Base-by-base conservation (phyloP, 2,329 filamentous ascomycete species). In the Ophiosphaerella korrae region DNA sequence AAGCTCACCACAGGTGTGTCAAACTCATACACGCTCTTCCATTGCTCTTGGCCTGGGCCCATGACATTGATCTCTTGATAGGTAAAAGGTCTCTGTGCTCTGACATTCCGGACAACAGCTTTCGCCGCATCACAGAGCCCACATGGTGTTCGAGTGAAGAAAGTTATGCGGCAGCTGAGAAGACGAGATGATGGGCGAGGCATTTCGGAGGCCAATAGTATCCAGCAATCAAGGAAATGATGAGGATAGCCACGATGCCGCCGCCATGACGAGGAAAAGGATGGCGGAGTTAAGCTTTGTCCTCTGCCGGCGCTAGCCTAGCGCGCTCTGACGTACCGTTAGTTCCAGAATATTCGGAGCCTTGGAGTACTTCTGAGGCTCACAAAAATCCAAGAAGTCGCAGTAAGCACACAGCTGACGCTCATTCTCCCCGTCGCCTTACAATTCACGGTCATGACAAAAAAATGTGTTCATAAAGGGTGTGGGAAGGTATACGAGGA, bases 391-490 rank as follows among this genome's bases (percentile, higher is more conserved):
- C 39, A 45, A 52, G 38, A 47, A 38, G 49, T 49, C 46, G 37
- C 53, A 52, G 43, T 56, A 43, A 39, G 43, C 35, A 40, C 48
- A 41, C 35, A 42, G 16, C 13, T 26, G 41, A 34, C 57, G 37
- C 29, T 57, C 39, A 23, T 42, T 53, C 33, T 23, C 24, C 33
- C 8, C 7, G 3, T 9, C 26, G 1, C 7, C 6, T 37, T 8
- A 34, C 37, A 39, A 18, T 33, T 24, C 31, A 24, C 13, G 23
- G 55, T 13, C 37, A 90, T 90, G 87, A 80, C 87, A 50, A 84
- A 87, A 67, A 97, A 96, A 79, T 99, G 94, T 75, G 91, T 97
- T 51, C 94, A 97, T 79, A 92, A 96, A 76, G 92, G 92, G 73
- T 99, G 94, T 76, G 91, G 89, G 67, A 97, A 97, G 82, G 76